Evolutionary conservation across 768 basidiomycete genomes (phyloP).

Genomic region (Amanita thiersii): DNA sequence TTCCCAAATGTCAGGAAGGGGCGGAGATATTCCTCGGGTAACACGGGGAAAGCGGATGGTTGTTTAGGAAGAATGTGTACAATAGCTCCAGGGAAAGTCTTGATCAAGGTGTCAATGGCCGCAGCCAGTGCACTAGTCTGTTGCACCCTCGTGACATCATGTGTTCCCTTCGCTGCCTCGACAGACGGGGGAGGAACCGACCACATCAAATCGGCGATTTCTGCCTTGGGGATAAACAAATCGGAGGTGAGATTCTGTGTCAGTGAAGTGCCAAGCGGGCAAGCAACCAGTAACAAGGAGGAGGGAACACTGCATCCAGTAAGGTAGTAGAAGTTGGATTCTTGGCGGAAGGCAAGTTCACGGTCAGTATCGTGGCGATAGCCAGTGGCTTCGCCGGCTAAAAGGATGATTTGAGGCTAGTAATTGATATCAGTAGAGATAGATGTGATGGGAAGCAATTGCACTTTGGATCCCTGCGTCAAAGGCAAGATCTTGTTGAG

Average conservation of each 20-base stretch:
- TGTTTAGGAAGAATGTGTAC: slow-evolving; percentile 57
- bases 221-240: slow-evolving; percentile 74
- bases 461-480: slow-evolving; percentile 45
- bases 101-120: slow-evolving; percentile 37
- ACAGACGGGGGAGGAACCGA: slow-evolving; percentile 70
- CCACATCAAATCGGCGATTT: slow-evolving; percentile 79
- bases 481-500: slow-evolving; percentile 42
- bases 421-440: background rate
- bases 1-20: slow-evolving; percentile 25
- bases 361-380: slow-evolving; percentile 83
- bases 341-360: slow-evolving; percentile 59
- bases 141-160: slow-evolving; percentile 56
- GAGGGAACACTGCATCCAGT: slow-evolving; percentile 72
- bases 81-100: slow-evolving; percentile 44
- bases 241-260: slow-evolving; percentile 36
- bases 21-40: slow-evolving; percentile 34
- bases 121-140: slow-evolving; percentile 37
- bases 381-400: slow-evolving; percentile 54
- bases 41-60: slow-evolving; percentile 42
- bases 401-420: slow-evolving; percentile 62
- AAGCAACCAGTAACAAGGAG: slow-evolving; percentile 57
- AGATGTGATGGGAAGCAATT: slow-evolving; percentile 2
- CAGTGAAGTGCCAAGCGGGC: slow-evolving; percentile 40
- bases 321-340: slow-evolving; percentile 87
- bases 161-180: slow-evolving; percentile 38